These are phyloP conservation scores for Gossypium herbaceum DNA, from an alignment of 345 rosid species.

Conservation along the genomic window DNA sequence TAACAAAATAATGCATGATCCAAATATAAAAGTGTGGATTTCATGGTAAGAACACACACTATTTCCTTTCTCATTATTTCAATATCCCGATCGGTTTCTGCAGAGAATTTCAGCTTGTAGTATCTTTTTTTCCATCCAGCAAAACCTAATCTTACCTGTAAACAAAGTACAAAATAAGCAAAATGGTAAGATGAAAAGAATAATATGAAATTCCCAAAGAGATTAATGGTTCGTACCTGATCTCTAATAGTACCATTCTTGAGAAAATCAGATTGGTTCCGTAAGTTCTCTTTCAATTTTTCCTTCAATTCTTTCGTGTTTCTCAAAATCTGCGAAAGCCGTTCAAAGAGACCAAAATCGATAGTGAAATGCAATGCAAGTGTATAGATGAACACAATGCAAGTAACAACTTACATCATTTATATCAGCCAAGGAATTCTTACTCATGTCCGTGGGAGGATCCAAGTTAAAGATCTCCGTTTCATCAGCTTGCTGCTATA, in stretches of 20 bases:
- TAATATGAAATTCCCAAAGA: not conserved
- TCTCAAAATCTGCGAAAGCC: not conserved
- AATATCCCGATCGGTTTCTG: not conserved
- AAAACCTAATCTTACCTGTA: slow-evolving; percentile 21
- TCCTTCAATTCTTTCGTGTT: slow-evolving; percentile 24
- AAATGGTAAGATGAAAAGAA: not conserved
- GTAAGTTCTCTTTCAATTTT: slow-evolving; percentile 11
- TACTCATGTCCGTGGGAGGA: not conserved
- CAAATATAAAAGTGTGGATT: not conserved
- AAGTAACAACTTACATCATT: not conserved
- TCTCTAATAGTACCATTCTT: slow-evolving; percentile 12
- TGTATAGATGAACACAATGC: not conserved
- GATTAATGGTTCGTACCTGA: slow-evolving; percentile 6
- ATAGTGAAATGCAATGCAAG: not conserved
- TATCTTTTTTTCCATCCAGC: slow-evolving; percentile 27
- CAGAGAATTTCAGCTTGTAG: slow-evolving; percentile 23
- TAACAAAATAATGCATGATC: not conserved
- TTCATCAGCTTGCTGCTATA: not conserved
- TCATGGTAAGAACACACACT: not conserved
- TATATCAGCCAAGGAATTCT: not conserved
- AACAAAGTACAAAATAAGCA: not conserved
- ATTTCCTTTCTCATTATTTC: slow-evolving; percentile 18
- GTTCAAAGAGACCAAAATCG: not conserved
- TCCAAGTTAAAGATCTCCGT: not conserved
- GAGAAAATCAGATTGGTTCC: slow-evolving; percentile 20